Base-by-base conservation (phyloP, 1,139 yeast genomes). In the Lizanozyma gosingica region DNA sequence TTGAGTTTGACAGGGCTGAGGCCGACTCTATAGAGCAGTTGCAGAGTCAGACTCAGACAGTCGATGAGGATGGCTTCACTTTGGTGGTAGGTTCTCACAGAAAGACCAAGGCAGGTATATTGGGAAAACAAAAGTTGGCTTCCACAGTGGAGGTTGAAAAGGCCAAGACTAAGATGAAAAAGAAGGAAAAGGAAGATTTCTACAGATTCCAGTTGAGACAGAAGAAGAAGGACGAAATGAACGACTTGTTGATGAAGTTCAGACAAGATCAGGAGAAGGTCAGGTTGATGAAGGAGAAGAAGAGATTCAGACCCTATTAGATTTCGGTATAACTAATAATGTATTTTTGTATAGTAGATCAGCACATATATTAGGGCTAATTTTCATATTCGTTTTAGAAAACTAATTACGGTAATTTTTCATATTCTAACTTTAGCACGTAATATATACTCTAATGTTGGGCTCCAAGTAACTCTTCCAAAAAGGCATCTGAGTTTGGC, bases 141-240 rank as follows among this genome's bases (percentile, higher is more conserved):
- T 54, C 67, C 32, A 69, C 74, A 36, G 65, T 67, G 2, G 71
- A 63, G 41, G 51, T 60, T 18, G 74, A 69, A 14, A 67, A 66
- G 43, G 76, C 75, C 37, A 60, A 63, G 42, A 60, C 63, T 38
- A 82, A 80, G 59, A 67, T 73, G 62, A 80, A 83, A 60, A 80
- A 75, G 66, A 84, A 85, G 62, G 94, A 88, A 51, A 86, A 88
- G 67, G 75, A 76, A 49, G 97, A 94, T 62, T 92, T 94, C 69
- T 94, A 94, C 68, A 75, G 96, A 53, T 94, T 90, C 78, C 99
- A 94, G 65, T 76, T 92, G 52, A 80, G 98, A 61, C 95, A 94
- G 57, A 77, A 79, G 57, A 92, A 90, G 74, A 92, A 92, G 70
- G 79, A 76, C 48, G 96, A 90, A 60, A 87, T 92, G 86, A 86